Base-by-base conservation (phyloP, 192 early-diverging fungal species). In the Rhizophagus prolifer region DNA sequence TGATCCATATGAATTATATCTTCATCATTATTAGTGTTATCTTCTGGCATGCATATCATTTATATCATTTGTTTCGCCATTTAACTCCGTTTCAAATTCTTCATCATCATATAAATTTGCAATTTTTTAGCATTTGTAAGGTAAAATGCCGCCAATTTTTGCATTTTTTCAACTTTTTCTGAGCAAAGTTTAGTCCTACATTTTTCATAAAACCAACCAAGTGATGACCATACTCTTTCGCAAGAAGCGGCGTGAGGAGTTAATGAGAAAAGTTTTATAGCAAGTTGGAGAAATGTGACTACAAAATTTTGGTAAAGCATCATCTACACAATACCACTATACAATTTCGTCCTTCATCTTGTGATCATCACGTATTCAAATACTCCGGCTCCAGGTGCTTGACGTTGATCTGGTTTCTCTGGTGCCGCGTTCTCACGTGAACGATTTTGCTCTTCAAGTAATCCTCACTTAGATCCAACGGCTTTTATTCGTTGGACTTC, bases 121-220 rank as follows among this genome's bases (percentile, higher is more conserved):
- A 26, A 1, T 63, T 63, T 63, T 63, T 63, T 63, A 12, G 28
- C 28, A 63, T 63, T 63, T 26, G 61, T 10, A 30, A 63, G n/a
- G 26, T 63, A 63, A 63, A 63, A 63, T 13, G 13, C n/a, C 1
- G 61, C 61, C 10, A 63, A 63, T 26, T 63, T 63, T 63, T 63
- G 61, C 61, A 63, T 63, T 26, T 13, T 23, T 63, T 63, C 28
- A 63, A 63, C 3, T 26, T 63, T 63, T 23, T 63, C 13, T 63
- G 26, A 30, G 2, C 23, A 10, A 63, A 63, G 13, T 26, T 13
- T 26, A 63, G 12, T 30, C 10, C 2, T 26, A 26, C 2, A 63
- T 6, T 63, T 63, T 63, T 1, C 13, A 63, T 63, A 63, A 63
- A 26, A 63, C n/a, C 28, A 63, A 10, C 61, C 28, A 63, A 63